Conservation (phyloP, 108 stramenopile genomes). For the Discostella pseudostelligera region DNA sequence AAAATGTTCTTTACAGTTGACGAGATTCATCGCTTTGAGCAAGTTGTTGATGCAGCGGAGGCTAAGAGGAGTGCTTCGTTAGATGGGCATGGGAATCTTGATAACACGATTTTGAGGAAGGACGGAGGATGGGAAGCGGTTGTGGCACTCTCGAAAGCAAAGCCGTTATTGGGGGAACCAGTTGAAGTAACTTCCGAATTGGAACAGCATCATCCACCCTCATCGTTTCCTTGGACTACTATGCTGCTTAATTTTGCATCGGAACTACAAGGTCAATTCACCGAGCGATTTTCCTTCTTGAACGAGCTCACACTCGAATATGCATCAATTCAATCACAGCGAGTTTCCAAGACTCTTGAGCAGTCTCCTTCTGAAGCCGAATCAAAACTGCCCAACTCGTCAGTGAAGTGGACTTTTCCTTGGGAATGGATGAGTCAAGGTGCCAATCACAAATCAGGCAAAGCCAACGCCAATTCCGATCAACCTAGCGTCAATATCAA, state of each 20-base stretch:
- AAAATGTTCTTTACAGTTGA: neutral
- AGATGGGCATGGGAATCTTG: neutral
- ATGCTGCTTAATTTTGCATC: neutral
- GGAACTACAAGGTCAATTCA: slow-evolving; percentile 1
- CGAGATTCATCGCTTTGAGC: neutral
- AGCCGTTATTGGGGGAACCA: neutral
- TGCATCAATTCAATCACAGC: neutral
- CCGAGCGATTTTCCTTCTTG: neutral
- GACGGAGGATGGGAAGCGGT: slow-evolving; percentile 2
- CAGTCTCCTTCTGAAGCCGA: neutral
- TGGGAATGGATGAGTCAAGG: slow-evolving; percentile 3
- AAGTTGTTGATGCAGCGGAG: neutral
- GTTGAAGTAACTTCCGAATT: neutral
- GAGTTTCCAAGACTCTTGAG: neutral
- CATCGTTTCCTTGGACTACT: slow-evolving; percentile 2
- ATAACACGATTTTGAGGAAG: neutral
- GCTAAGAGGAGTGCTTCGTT: neutral
- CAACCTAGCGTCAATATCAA: neutral
- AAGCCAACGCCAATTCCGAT: neutral
- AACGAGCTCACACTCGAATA: neutral
- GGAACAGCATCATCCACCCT: neutral
- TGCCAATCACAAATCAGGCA: neutral
- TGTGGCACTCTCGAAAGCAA: slow-evolving; percentile 7
- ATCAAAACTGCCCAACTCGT: neutral
- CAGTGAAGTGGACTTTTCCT: neutral